Evolutionary conservation across 2,329 filamentous ascomycete species (phyloP), one percentile per base, ranked within the genome.

Genomic region (Aspergillus floridensis): DNA sequence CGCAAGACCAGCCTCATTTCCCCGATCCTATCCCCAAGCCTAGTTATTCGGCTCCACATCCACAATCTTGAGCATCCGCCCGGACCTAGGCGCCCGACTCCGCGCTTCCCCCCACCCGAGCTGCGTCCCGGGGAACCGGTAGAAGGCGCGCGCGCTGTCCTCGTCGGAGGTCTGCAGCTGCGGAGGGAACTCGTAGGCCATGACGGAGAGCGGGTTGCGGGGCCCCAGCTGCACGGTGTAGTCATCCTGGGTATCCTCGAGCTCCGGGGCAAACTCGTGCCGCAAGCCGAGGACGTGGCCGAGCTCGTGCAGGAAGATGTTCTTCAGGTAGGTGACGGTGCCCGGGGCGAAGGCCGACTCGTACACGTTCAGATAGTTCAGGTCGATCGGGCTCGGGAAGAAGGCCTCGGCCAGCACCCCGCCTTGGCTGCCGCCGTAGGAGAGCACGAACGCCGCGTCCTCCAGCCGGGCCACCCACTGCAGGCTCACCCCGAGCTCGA

Each of bases 281-380:
- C 58, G 49, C 14, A 60, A 44, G 4, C 58, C 58, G 19, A 60
- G 32, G 3, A 60, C 58, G 14, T 60, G 58, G 16, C 58, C 58
- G 10, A 60, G 50, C 54, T 60, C 54, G 29, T 60, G 58, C 44
- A 60, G n/a, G 12, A 60, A 60, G 44, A 60, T 60, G 22, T 60
- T 57, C 14, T 50, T 60, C 50, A 60, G 22, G 19, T 57, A 60
- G 41, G 53, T 31, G 4, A 60, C 32, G 5, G 44, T 54, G 8
- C 58, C 58, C 7, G 54, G 58, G 12, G 49, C 10, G 46, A 60
- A 60, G 35, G 58, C 49, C 6, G 49, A 19, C 16, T 31, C 12
- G 49, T 60, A 60, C 21, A 60, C 54, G 55, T 57, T 49, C 5
- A 60, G 54, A 21, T 26, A 69, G 58, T 51, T 58, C 10, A 58